Evolutionary conservation across 768 basidiomycete genomes (phyloP), one percentile per base, ranked within the genome.

Genomic region (Russula virescens): DNA sequence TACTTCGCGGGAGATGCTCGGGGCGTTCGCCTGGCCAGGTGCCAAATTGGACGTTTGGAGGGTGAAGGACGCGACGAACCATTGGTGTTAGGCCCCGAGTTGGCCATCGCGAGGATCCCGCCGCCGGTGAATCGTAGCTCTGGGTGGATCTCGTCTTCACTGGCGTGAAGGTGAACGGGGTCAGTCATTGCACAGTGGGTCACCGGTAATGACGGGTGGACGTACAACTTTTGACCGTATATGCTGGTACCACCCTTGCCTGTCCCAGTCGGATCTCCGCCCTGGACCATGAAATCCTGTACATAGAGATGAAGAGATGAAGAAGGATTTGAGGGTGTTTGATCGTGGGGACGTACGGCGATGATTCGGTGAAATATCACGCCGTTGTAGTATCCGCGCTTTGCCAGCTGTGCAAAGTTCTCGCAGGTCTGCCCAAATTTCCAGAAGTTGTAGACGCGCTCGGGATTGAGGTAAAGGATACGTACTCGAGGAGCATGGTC

Each of bases 281-380:
- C 87, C 77, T 99, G 96, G 18, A 97, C 86, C 96, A 98, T 98
- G 71, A 98, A 98, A 72, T 95, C 94, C 88, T 95, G 69, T 23
- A 48, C 5, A 8, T 9, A 52, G 52, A 38, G 59, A 38, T 40
- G n/a, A 35, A n/a, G n/a, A n/a, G n/a, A 49, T 50, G 11, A 53
- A 34, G 18, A 26, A 34, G 18, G 34, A 50, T 28, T 23, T 13
- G 28, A 49, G 52, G 48, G 71, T 31, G 5, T 19, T 18, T 5
- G 57, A 49, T 11, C 56, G 31, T 26, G 8, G 26, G 26, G 55
- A 74, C 84, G 52, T 66, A 94, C 94, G 45, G 89, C 78, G 52
- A 98, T 88, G 68, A 98, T 88, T 40, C 96, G 87, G 76, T 98
- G 96, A 71, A 97, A 98, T 52, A 91, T 71, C 5, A 91, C 83